Conservation (phyloP, 805 yeast species). For the Metschnikowia matae region DNA sequence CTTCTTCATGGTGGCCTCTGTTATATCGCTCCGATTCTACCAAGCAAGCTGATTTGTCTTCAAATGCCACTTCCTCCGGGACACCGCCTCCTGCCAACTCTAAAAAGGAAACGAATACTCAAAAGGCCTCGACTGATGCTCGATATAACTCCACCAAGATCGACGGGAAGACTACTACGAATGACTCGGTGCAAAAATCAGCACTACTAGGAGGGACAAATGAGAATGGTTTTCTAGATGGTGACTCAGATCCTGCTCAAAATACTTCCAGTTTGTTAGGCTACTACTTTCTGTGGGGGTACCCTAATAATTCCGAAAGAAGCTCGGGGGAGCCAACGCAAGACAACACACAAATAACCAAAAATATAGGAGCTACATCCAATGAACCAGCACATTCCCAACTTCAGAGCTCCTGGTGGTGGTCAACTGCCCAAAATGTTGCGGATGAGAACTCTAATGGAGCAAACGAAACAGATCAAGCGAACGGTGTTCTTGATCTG, state of each 20-base stretch:
- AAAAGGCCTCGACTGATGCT: not conserved
- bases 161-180: not conserved
- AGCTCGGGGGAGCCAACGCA: not conserved
- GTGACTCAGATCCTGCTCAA: not conserved
- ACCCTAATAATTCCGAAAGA: not conserved
- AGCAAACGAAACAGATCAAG: not conserved
- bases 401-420: slow-evolving; percentile 3
- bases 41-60: not conserved
- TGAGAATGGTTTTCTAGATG: not conserved
- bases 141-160: not conserved
- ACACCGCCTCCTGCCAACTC: not conserved
- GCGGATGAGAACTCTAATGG: not conserved
- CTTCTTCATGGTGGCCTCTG: slow-evolving; percentile 3
- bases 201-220: not conserved
- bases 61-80: not conserved
- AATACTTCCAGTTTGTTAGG: not conserved
- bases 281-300: not conserved
- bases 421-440: not conserved
- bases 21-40: not conserved
- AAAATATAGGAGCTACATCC: not conserved
- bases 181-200: not conserved
- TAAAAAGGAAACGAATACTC: not conserved
- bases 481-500: not conserved
- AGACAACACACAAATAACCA: not conserved
- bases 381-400: not conserved